phyloP scores from a whole-genome alignment of 2,329 filamentous ascomycete genomes.

The Aspergillus novoparasiticus region DNA sequence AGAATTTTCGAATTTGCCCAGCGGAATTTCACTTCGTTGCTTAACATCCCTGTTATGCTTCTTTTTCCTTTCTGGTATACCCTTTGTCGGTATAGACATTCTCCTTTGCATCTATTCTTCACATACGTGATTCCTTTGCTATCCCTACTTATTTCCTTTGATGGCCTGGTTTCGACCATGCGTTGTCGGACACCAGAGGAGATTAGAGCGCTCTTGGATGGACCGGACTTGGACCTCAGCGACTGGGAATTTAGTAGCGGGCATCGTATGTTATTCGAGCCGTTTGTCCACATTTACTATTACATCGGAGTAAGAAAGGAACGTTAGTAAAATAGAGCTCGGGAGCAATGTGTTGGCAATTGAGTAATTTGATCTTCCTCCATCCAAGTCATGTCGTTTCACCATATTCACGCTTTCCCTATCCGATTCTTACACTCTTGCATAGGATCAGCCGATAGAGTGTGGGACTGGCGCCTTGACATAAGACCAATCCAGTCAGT shows the following conservation, averaged over 20 bases:
- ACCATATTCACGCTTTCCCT: background rate
- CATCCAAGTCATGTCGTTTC: background rate
- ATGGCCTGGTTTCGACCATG: constrained; percentile 68
- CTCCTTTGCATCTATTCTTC: constrained; percentile 62
- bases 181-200: constrained; percentile 69
- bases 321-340: too few relatives aligned
- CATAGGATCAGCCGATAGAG: constrained; percentile 16
- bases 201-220: constrained; percentile 60
- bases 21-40: constrained; percentile 16
- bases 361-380: background rate
- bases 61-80: constrained; percentile 32
- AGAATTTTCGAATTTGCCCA: constrained; percentile 22
- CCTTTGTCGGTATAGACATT: constrained; percentile 43
- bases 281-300: constrained; percentile 24
- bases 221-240: constrained; percentile 12
- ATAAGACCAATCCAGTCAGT: constrained; percentile 22
- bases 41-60: constrained; percentile 32
- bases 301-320: constrained; percentile 17
- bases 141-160: constrained; percentile 68
- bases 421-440: constrained; percentile 12
- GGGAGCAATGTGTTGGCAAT: too few relatives aligned
- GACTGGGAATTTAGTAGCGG: constrained; percentile 26
- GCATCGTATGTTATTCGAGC: constrained; percentile 20
- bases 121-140: constrained; percentile 68
- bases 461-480: constrained; percentile 17